These are phyloP conservation scores for Cymbomonas tetramitiformis DNA, from an alignment of 139 green algal species.

Conservation along the genomic window DNA sequence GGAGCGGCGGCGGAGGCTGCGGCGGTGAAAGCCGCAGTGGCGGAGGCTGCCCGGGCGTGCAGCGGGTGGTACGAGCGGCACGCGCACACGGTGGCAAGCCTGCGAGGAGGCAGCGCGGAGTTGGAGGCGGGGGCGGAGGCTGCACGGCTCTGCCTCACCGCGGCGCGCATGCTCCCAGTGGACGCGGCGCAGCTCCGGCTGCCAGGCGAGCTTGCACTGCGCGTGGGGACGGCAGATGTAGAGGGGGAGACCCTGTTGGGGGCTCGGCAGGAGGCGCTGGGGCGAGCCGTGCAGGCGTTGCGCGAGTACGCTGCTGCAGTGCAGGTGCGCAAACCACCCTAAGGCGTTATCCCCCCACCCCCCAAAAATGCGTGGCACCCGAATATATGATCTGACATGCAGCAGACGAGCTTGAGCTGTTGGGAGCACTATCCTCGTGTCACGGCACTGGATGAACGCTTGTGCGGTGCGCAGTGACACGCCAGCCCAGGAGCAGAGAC, in stretches of 20 bases:
- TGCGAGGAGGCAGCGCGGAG: neutral
- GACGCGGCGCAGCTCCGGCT: neutral
- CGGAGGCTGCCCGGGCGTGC: neutral
- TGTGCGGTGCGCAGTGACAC: no score
- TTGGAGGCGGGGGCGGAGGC: neutral
- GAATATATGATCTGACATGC: no score
- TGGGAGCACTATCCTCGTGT: no score
- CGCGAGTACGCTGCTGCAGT: conserved; percentile 26
- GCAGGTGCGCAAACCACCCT: no score
- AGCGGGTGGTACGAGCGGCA: neutral
- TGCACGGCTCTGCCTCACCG: neutral
- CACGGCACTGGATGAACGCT: no score
- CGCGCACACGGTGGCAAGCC: neutral
- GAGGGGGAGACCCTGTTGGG: conserved; percentile 12
- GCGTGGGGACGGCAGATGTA: neutral
- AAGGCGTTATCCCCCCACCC: no score
- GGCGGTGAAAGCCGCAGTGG: neutral
- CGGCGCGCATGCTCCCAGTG: neutral
- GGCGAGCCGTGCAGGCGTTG: conserved; percentile 4
- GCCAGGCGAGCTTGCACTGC: neutral
- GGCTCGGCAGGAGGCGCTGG: conserved; percentile 1
- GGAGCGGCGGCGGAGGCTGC: neutral
- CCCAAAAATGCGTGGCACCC: no score
- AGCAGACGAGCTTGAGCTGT: no score
- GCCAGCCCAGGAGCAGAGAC: no score